Base-by-base conservation (phyloP, 2,329 filamentous ascomycete genomes). In the Penicillium nordicum region DNA sequence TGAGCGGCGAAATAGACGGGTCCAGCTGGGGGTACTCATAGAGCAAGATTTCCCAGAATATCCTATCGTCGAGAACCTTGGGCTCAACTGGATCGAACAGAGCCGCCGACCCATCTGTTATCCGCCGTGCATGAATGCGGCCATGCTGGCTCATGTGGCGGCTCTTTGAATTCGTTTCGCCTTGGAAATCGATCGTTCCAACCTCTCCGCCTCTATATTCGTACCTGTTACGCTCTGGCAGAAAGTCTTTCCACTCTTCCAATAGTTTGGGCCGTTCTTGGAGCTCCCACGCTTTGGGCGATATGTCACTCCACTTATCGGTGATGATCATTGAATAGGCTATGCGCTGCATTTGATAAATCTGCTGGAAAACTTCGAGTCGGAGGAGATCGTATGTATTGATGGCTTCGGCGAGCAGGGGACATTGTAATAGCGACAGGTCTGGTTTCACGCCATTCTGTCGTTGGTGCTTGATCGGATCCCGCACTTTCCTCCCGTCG, bases 201-300 rank as follows among this genome's bases (percentile, higher is more conserved):
- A 68, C 70, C 0, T 71, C 76, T 32, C 59, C 65, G 58, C 80
- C 80, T 29, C 52, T 47, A 10, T 77, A 60, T 18, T 47, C 27
- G 54, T 61, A 2, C 5, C 11, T 14, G 8, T 38, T 37, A 5
- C 62, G 59, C 23, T 70, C 69, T 0, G 76, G 76, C 8, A 84
- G 52, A 55, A 82, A 81, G 40, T 74, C 72, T 12, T 67, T 67
- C 71, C 82, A 83, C 63, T 82, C 79, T 45, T 72, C 66, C n/a
- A 83, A 60, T 30, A 80, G 63, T 8, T 70, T 64, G 1, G 81
- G 81, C 3, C 82, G 62, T 1, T 69, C 54, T 16, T 68, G 63
- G 14, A 63, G 62, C 40, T 70, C 62, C 75, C 74, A 78, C 11
- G 42, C 55, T 7, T 58, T 18, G 12, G 47, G 38, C 2, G 56